Percentiles rank a stretch among this genome's conserved stretches.
These are phyloP conservation scores for Pleurotus cornucopiae DNA, from an alignment of 768 basidiomycete genomes.

Conservation along the genomic window DNA sequence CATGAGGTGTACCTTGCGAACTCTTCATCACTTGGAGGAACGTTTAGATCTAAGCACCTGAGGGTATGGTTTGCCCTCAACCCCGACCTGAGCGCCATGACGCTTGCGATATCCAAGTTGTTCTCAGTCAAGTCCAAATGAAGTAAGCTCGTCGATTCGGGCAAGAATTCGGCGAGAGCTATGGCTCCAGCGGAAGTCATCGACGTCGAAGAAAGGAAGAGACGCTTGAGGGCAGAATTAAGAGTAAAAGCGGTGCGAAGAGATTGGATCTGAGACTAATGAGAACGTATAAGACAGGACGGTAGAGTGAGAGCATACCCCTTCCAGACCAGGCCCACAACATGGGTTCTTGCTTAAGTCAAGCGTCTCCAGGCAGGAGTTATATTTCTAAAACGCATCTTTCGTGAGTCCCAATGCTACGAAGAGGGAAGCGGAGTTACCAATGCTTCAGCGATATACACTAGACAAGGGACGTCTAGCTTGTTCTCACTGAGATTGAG, in stretches of 20 bases:
- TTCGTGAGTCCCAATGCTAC: neutral
- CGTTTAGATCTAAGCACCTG: slow-evolving; percentile 90
- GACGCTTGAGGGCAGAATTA: slow-evolving; percentile 85
- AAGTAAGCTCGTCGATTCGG: slow-evolving; percentile 80
- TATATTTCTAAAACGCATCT: slow-evolving; percentile 71
- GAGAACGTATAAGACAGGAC: neutral
- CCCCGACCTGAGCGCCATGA: slow-evolving; percentile 87
- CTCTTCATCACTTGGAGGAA: slow-evolving; percentile 80
- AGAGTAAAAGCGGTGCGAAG: slow-evolving; percentile 90
- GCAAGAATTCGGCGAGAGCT: slow-evolving; percentile 92
- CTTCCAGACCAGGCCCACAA: slow-evolving; percentile 83
- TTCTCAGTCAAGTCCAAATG: slow-evolving; percentile 92
- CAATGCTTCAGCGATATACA: slow-evolving; percentile 82
- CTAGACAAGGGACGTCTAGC: slow-evolving; percentile 78
- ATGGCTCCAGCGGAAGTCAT: slow-evolving; percentile 86
- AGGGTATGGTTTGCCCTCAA: slow-evolving; percentile 81
- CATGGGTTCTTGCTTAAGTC: slow-evolving; percentile 94
- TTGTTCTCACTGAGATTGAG: slow-evolving; percentile 94
- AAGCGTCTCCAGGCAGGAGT: slow-evolving; percentile 87
- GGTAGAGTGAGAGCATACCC: slow-evolving; percentile 41
- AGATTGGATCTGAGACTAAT: slow-evolving; percentile 62
- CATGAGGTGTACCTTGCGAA: slow-evolving; percentile 54
- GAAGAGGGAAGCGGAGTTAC: slow-evolving; percentile 31
- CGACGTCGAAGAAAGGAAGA: slow-evolving; percentile 84
- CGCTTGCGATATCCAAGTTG: slow-evolving; percentile 80